Percentiles rank a stretch among this genome's conserved stretches.
Conservation (phyloP, 495 filamentous ascomycete species). For the Schizothecium vesticola region DNA sequence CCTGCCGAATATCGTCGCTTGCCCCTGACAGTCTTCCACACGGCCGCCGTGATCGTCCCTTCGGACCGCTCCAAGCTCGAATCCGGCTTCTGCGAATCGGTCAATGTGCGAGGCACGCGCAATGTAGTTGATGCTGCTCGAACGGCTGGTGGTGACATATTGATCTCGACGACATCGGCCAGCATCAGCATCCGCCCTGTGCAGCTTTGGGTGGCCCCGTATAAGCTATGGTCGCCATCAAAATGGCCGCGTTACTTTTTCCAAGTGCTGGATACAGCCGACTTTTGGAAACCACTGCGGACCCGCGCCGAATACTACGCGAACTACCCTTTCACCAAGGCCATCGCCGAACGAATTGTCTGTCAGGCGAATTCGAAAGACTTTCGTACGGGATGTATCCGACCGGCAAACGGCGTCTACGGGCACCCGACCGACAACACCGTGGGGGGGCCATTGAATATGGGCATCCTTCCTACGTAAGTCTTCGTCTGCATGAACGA, state of each 20-base stretch:
- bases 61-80: conserved; percentile 36
- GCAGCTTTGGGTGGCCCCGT: conserved; percentile 46
- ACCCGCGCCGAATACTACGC: conserved; percentile 49
- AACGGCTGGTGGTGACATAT: conserved; percentile 44
- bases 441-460: conserved; percentile 37
- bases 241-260: conserved; percentile 34
- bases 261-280: conserved; percentile 43
- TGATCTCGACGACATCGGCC: conserved; percentile 56
- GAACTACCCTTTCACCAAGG: conserved; percentile 53
- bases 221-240: conserved; percentile 28
- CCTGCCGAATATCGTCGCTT: conserved; percentile 21
- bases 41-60: conserved; percentile 41
- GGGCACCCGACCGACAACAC: conserved; percentile 51
- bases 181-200: conserved; percentile 46
- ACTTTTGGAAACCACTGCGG: conserved; percentile 39
- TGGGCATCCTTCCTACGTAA: conserved; percentile 41
- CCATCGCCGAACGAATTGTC: conserved; percentile 47
- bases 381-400: conserved; percentile 53
- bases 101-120: conserved; percentile 56
- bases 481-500: conserved; percentile 11
- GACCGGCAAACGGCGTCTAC: conserved; percentile 56
- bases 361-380: conserved; percentile 39
- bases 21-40: conserved; percentile 43
- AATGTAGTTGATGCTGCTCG: conserved; percentile 52
- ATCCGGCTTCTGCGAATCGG: conserved; percentile 34